Evolutionary conservation across 2,329 filamentous ascomycete species (phyloP), one percentile per base, ranked within the genome.

Genomic region (Fusarium sp.): DNA sequence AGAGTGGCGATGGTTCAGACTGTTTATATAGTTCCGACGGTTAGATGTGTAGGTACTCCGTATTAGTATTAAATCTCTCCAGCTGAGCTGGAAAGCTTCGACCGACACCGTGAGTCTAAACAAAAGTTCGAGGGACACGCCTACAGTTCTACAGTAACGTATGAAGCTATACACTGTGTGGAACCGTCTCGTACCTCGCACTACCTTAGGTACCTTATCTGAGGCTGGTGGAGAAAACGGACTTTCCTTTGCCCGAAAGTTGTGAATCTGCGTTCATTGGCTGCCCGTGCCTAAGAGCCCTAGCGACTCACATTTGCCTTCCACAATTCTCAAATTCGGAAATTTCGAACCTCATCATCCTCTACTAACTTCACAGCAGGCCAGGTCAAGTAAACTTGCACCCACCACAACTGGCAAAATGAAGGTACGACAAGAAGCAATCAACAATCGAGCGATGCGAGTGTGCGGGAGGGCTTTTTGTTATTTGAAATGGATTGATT

Each of bases 391-490:
- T 73, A 77, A 80, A 81, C 80, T 83, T 83, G 82, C 80, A 83
- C 81, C 81, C 82, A 83, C 77, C 79, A 81, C 81, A 80, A 79
- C 83, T 81, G 83, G 82, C 83, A 85, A 83, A 78, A 85, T 85
- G 83, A 85, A 85, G 83, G 83, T 85, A 83, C 68, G 83, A 65
- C 46, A 49, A 52, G 29, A 44, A 63, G 19, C 59, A 63, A 65
- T 69, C n/a, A 51, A 25, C n/a, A 51, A 35, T 35, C 48, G n/a
- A 25, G 29, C 56, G 42, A 66, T 29, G 23, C 64, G 39, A 46
- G 64, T 19, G 12, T 41, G 2, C 19, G 37, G 42, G 56, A 49
- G 55, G 38, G 49, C 16, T 33, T 35, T 37, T 31, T 27, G 42
- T 23, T 56, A 38, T 58, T 44, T 19, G 55, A 27, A 42, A 61